These are phyloP conservation scores for Lactarius pseudohatsudake DNA, from an alignment of 768 basidiomycete species.

Conservation along the genomic window DNA sequence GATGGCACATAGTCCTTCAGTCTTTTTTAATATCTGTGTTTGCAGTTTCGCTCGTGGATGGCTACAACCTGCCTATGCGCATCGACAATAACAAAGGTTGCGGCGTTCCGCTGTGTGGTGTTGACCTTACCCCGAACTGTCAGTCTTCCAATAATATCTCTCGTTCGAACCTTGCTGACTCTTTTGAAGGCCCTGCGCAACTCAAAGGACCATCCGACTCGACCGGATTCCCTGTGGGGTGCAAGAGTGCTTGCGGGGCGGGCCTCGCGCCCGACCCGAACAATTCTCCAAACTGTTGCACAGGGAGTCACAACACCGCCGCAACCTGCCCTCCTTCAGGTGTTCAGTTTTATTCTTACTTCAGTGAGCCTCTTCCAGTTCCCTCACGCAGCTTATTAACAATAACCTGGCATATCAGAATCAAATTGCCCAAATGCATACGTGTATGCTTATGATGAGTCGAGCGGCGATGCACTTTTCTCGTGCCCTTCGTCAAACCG, in stretches of 20 bases:
- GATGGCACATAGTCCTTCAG: neutral
- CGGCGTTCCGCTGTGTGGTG: constrained; percentile 37
- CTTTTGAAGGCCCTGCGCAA: constrained; percentile 36
- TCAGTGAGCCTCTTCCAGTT: neutral
- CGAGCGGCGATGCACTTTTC: constrained; percentile 46
- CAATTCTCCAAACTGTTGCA: constrained; percentile 55
- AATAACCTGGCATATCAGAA: constrained; percentile 34
- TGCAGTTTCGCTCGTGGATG: constrained; percentile 35
- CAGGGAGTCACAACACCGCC: constrained; percentile 43
- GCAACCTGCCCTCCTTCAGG: constrained; percentile 55
- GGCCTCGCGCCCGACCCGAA: constrained; percentile 34
- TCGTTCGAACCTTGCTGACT: neutral
- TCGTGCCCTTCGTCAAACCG: constrained; percentile 40
- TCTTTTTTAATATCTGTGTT: constrained; percentile 26
- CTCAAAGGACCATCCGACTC: constrained; percentile 40
- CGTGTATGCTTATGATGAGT: constrained; percentile 53
- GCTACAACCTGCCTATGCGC: constrained; percentile 39
- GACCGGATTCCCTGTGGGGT: constrained; percentile 42
- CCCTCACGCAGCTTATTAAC: neutral
- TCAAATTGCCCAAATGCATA: constrained; percentile 47
- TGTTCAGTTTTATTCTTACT: constrained; percentile 38
- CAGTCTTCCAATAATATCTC: neutral
- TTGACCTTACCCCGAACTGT: constrained; percentile 41
- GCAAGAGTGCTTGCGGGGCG: constrained; percentile 45
- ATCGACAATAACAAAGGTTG: constrained; percentile 38